Conservation (phyloP, 2,329 filamentous ascomycete species). For the Rugonectria rugulosa region DNA sequence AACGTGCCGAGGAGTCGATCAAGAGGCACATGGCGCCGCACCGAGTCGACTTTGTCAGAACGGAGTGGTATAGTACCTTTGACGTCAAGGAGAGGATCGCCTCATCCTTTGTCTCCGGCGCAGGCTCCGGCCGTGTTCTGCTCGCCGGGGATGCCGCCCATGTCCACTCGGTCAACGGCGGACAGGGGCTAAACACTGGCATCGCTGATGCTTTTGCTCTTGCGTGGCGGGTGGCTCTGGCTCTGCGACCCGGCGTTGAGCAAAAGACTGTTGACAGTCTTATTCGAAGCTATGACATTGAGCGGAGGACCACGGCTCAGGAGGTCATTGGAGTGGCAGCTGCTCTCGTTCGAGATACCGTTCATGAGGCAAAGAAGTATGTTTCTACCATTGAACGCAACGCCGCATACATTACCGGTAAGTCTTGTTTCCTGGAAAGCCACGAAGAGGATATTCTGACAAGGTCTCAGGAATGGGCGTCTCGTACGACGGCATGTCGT, state of each 20-base stretch:
- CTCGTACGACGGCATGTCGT: conserved; percentile 46
- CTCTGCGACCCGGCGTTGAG: conserved; percentile 32
- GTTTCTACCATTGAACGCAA: conserved; percentile 56
- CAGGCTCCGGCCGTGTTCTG: conserved; percentile 54
- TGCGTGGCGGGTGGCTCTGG: conserved; percentile 57
- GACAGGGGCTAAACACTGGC: conserved; percentile 66
- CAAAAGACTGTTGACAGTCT: conserved; percentile 30
- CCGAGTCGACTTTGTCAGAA: conserved; percentile 50
- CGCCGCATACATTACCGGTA: conserved; percentile 57
- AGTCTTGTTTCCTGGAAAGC: conserved; percentile 15
- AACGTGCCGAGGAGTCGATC: conserved; percentile 51
- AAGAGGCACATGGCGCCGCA: conserved; percentile 53
- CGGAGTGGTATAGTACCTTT: conserved; percentile 60
- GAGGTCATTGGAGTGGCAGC: conserved; percentile 57
- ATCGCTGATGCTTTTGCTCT: conserved; percentile 63
- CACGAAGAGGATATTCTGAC: conserved; percentile 14
- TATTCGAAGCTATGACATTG: conserved; percentile 53
- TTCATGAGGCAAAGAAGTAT: conserved; percentile 53
- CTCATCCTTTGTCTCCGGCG: conserved; percentile 47
- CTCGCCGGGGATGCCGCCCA: conserved; percentile 65
- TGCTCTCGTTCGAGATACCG: conserved; percentile 53
- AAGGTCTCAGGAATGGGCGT: conserved; percentile 48
- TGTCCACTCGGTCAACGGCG: conserved; percentile 63
- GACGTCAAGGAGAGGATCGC: conserved; percentile 54
- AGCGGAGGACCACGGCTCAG: conserved; percentile 52